phyloP scores from a whole-genome alignment of 2,329 filamentous ascomycete genomes.

The Leptographium radiaticola region DNA sequence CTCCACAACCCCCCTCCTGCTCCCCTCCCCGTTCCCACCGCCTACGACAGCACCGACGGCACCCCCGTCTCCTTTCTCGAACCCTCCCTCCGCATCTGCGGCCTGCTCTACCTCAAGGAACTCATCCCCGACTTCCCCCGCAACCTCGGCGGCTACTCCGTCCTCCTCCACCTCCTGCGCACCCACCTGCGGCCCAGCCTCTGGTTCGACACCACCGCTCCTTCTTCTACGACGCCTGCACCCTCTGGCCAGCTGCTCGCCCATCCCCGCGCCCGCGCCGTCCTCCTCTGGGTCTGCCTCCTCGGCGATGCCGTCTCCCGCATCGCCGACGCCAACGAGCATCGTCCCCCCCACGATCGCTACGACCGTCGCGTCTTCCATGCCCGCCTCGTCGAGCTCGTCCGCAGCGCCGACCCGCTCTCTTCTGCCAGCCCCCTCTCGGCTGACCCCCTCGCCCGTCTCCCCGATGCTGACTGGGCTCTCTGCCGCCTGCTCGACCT shows the following conservation, averaged over 20 bases:
- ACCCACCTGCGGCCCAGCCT: constrained; percentile 12
- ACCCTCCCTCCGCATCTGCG: constrained; percentile 17
- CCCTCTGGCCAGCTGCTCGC: not conserved
- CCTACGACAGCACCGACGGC: not conserved
- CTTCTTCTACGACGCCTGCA: not conserved
- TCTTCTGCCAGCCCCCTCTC: not conserved
- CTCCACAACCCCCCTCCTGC: constrained; percentile 16
- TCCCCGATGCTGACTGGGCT: constrained; percentile 12
- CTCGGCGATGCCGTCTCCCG: constrained; percentile 16
- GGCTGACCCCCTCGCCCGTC: not conserved
- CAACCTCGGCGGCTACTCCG: constrained; percentile 19
- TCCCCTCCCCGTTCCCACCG: constrained; percentile 6
- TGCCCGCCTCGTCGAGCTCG: constrained; percentile 13
- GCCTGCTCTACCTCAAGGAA: constrained; percentile 20
- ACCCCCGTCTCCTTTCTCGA: constrained; percentile 12
- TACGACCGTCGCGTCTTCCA: constrained; percentile 16
- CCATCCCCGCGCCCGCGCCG: constrained; percentile 7
- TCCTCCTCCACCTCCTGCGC: constrained; percentile 17
- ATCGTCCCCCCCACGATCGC: constrained; percentile 8
- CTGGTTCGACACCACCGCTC: not conserved
- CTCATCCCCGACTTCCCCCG: constrained; percentile 19
- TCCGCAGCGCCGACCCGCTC: not conserved
- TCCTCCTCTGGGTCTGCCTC: constrained; percentile 18
- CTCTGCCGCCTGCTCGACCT: constrained; percentile 13
- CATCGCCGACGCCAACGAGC: constrained; percentile 15